Evolutionary conservation across 495 filamentous ascomycete species (phyloP).

Genomic region (Amorphotheca resinae): DNA sequence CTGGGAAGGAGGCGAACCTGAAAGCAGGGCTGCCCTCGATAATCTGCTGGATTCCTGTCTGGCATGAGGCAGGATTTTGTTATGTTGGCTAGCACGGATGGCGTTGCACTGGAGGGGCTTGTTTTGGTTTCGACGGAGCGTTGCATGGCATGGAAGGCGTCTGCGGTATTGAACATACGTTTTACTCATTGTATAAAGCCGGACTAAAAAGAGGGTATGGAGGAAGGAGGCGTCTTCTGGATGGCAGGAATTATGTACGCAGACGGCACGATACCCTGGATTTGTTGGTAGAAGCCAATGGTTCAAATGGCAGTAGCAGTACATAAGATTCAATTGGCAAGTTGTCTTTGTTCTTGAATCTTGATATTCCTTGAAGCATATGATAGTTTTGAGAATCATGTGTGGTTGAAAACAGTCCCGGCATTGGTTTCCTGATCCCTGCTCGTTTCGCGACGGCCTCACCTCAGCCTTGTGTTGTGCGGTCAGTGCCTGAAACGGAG

Average conservation of each 20-base stretch:
- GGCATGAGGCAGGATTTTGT: constrained; percentile 7
- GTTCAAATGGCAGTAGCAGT: too few species aligned
- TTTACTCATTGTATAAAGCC: background rate
- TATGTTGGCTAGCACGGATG: constrained; percentile 3
- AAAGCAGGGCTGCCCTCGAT: constrained; percentile 52
- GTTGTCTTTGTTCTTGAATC: too few species aligned
- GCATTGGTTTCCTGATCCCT: too few species aligned
- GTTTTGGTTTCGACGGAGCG: background rate
- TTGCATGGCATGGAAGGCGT: constrained; percentile 1
- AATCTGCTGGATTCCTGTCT: constrained; percentile 50
- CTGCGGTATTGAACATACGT: background rate
- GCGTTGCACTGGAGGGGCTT: constrained; percentile 10
- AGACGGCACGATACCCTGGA: constrained; percentile 7
- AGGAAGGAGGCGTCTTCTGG: constrained; percentile 2
- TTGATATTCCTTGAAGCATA: too few species aligned
- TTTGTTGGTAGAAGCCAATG: background rate
- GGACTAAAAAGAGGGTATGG: background rate
- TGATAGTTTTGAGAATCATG: too few species aligned
- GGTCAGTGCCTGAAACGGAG: too few species aligned
- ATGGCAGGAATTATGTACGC: background rate
- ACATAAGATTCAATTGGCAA: too few species aligned
- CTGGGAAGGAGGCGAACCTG: constrained; percentile 60
- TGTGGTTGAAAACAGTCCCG: too few species aligned
- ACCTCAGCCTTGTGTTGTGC: background rate
- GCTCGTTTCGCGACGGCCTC: background rate